Evolutionary conservation across 1,139 yeast genomes (phyloP).

Genomic region (Suhomyces choctaworum): DNA sequence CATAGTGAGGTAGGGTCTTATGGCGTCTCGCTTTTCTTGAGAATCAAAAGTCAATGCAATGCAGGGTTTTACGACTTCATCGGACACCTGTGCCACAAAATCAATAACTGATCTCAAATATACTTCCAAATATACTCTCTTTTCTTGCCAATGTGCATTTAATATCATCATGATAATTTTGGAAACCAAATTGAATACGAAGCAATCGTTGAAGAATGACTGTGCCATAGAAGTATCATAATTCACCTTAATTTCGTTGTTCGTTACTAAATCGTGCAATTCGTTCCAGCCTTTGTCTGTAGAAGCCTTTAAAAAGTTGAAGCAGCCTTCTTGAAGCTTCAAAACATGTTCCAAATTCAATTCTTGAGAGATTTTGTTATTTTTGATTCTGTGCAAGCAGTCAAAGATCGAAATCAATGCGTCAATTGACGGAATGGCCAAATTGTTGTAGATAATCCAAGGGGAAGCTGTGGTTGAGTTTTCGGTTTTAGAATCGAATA

Average conservation of each 20-base stretch:
- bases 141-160: conserved; percentile 40
- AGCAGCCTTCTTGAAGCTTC: conserved; percentile 14
- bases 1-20: conserved; percentile 8
- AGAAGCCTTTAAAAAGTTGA: conserved; percentile 6
- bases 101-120: conserved; percentile 42
- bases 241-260: neutral
- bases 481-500: conserved; percentile 6
- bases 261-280: neutral
- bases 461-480: conserved; percentile 1
- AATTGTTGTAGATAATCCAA: conserved; percentile 9
- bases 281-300: conserved; percentile 8
- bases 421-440: conserved; percentile 6
- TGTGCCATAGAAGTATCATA: conserved; percentile 1
- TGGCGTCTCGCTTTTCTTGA: neutral
- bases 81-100: conserved; percentile 36
- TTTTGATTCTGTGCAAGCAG: conserved; percentile 7
- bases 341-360: conserved; percentile 8
- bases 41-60: neutral
- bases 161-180: conserved; percentile 44
- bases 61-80: conserved; percentile 31
- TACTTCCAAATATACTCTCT: conserved; percentile 46
- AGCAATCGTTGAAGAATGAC: conserved; percentile 8
- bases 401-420: conserved; percentile 8
- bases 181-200: conserved; percentile 36
- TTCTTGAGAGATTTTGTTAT: conserved; percentile 5